phyloP scores from a whole-genome alignment of 192 early-diverging fungal genomes.

The Pecoramyces ruminantium region DNA sequence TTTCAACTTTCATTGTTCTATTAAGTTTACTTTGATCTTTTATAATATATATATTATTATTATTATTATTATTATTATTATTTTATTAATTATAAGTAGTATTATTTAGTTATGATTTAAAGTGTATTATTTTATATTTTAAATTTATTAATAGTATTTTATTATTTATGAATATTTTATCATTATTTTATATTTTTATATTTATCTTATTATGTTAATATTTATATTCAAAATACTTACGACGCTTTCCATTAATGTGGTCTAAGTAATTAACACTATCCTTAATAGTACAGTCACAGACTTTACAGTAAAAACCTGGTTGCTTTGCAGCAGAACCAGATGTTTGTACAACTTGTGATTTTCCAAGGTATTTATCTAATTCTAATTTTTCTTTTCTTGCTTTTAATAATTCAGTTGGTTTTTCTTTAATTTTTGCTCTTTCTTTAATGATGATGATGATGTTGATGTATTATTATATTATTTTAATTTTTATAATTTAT shows the following conservation, averaged over 20 bases:
- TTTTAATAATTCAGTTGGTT: slow-evolving; percentile 21
- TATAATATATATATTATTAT: background rate
- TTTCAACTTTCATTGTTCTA: slow-evolving; percentile 66
- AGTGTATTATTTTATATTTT: too few relatives aligned
- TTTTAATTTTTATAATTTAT: background rate
- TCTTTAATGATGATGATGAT: background rate
- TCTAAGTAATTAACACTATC: slow-evolving; percentile 82
- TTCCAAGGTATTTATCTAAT: slow-evolving; percentile 58
- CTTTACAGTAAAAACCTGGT: slow-evolving; percentile 84
- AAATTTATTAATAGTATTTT: too few relatives aligned
- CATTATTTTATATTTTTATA: too few relatives aligned
- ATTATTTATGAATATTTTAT: too few relatives aligned
- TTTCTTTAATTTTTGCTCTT: slow-evolving; percentile 7
- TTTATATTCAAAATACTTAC: slow-evolving; percentile 17
- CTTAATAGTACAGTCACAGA: slow-evolving; percentile 72
- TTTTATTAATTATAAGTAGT: background rate
- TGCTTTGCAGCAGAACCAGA: slow-evolving; percentile 21
- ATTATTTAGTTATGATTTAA: too few relatives aligned
- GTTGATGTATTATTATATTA: background rate
- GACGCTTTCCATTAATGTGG: slow-evolving; percentile 79
- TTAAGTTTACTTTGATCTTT: slow-evolving; percentile 68
- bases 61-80: background rate
- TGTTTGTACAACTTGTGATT: slow-evolving; percentile 60
- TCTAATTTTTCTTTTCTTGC: slow-evolving; percentile 43
- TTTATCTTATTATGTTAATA: background rate